A percentile compares a stretch with the other conserved stretches of the same genome.
phyloP scores from a whole-genome alignment of 1,139 yeast species.

The Candida sojae region DNA sequence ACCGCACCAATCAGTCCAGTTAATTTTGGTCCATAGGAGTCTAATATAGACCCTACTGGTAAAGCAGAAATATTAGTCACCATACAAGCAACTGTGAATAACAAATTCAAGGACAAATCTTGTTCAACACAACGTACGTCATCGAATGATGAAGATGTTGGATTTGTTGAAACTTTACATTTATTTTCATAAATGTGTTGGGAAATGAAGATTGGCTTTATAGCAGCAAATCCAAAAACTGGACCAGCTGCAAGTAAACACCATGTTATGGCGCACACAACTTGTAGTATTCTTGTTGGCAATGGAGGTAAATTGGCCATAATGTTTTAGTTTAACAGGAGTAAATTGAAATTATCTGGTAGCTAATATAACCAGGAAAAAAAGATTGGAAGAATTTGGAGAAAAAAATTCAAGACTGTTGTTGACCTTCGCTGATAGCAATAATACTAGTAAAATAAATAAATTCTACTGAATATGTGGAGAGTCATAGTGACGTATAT shows the following conservation, averaged over 20 bases:
- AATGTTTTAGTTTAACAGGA: neutral
- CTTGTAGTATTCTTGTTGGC: conserved; percentile 26
- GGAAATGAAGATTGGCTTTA: conserved; percentile 74
- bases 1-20: conserved; percentile 76
- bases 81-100: conserved; percentile 86
- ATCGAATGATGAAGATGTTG: conserved; percentile 15
- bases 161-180: conserved; percentile 39
- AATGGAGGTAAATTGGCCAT: conserved; percentile 16
- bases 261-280: conserved; percentile 74
- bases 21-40: conserved; percentile 75
- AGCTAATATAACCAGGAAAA: too few relatives aligned
- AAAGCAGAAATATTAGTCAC: conserved; percentile 84
- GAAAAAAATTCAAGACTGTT: too few relatives aligned
- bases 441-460: too few relatives aligned
- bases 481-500: too few relatives aligned
- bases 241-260: conserved; percentile 92
- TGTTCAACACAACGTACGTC: conserved; percentile 61
- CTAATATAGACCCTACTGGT: conserved; percentile 78
- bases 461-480: too few relatives aligned
- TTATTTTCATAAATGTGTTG: conserved; percentile 74
- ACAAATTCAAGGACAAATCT: conserved; percentile 75
- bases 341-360: neutral
- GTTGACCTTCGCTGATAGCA: too few relatives aligned
- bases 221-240: conserved; percentile 91
- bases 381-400: too few relatives aligned